A percentile compares a stretch with the other conserved stretches of the same genome.
Evolutionary conservation across 2,329 filamentous ascomycete genomes (phyloP).

Genomic region (Sporothrix schenckii): DNA sequence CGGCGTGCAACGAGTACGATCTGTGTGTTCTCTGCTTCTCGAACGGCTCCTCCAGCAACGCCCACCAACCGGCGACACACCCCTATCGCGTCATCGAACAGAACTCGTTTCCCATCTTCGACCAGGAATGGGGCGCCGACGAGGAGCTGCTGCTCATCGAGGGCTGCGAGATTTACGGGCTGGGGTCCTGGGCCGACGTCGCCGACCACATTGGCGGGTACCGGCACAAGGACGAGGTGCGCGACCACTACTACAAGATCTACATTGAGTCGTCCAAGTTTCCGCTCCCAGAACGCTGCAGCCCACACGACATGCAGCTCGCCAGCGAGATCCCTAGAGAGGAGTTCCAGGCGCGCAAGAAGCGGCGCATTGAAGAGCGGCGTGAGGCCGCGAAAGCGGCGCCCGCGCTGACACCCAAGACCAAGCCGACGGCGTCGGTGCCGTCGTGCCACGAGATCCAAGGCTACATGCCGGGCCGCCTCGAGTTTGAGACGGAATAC

Average conservation of each 20-base stretch:
- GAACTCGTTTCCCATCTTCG: slow-evolving; percentile 96
- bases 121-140: slow-evolving; percentile 93
- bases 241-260: slow-evolving; percentile 87
- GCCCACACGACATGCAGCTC: slow-evolving; percentile 76
- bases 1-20: slow-evolving; percentile 88
- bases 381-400: slow-evolving; percentile 85
- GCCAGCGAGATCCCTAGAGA: slow-evolving; percentile 82
- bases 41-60: slow-evolving; percentile 75
- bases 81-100: slow-evolving; percentile 94
- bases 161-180: slow-evolving; percentile 91
- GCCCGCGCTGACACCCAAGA: slow-evolving; percentile 81
- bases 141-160: slow-evolving; percentile 93
- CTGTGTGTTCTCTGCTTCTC: slow-evolving; percentile 95
- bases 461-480: slow-evolving; percentile 95
- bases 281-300: slow-evolving; percentile 82
- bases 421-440: slow-evolving; percentile 93
- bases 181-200: slow-evolving; percentile 97
- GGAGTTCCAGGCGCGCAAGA: slow-evolving; percentile 91
- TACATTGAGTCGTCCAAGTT: slow-evolving; percentile 84
- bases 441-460: slow-evolving; percentile 97
- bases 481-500: slow-evolving; percentile 97
- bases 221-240: slow-evolving; percentile 90
- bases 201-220: slow-evolving; percentile 97
- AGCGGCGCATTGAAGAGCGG: slow-evolving; percentile 86
- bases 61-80: slow-evolving; percentile 85